Base-by-base conservation (phyloP, 2,329 filamentous ascomycete genomes). In the Sarocladiaceae sp. region DNA sequence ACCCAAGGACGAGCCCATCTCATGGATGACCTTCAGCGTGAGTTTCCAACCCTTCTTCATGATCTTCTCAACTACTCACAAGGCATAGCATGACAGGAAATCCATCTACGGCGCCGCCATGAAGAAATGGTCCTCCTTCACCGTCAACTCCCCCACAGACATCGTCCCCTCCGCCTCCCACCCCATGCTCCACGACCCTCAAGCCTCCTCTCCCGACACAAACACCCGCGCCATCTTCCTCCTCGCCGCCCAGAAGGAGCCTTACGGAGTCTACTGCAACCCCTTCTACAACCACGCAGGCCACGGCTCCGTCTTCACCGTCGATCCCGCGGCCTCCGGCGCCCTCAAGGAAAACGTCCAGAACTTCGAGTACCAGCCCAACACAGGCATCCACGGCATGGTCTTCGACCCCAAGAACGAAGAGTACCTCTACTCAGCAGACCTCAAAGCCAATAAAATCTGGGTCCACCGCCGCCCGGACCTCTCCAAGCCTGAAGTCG, bases 11-110 rank as follows among this genome's bases (percentile, higher is more conserved):
- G 87, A 95, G 65, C 86, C 88, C 6, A 93, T 95, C 53, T 94
- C 88, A 48, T 95, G 88, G 88, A 91, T 95, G 85, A 83, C 87
- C 13, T 91, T 94, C 58, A 84, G 88, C 62, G 86, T 88, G 70
- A 67, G 83, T 6, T n/a, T n/a, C n/a, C n/a, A n/a, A n/a, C n/a
- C n/a, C n/a, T n/a, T n/a, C n/a, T n/a, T 13, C 33, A 13, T n/a
- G n/a, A n/a, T n/a, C n/a, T n/a, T n/a, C n/a, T n/a, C n/a, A n/a
- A n/a, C n/a, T n/a, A n/a, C n/a, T n/a, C n/a, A n/a, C n/a, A n/a
- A n/a, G n/a, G n/a, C n/a, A 44, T 58, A 91, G 83, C 87, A 94
- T 65, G 70, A 76, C 49, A 85, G 83, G 58, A 91, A 88, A 65
- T 84, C 85, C 61, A 83, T 95, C 48, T 95, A 95, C 63, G 88